Conservation (phyloP, 495 filamentous ascomycete species). For the Talaromyces stipitatus region DNA sequence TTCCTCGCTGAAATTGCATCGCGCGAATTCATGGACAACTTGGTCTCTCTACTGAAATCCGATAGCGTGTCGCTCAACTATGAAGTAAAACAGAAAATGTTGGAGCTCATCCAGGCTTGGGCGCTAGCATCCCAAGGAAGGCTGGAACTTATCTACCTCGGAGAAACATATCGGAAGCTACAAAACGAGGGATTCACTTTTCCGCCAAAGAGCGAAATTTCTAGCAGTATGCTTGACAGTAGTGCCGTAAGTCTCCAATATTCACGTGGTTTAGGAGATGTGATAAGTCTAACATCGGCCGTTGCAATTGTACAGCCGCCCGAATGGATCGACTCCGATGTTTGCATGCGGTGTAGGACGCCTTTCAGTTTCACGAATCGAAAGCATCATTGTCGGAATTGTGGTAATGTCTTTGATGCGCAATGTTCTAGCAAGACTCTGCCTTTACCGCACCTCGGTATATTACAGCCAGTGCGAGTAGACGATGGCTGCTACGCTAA, state of each 20-base stretch:
- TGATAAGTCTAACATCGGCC: not conserved
- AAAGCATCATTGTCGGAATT: slow-evolving; percentile 97
- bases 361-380: slow-evolving; percentile 95
- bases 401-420: slow-evolving; percentile 92
- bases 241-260: slow-evolving; percentile 71
- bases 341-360: slow-evolving; percentile 96
- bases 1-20: slow-evolving; percentile 93
- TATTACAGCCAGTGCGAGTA: slow-evolving; percentile 85
- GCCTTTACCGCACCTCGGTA: slow-evolving; percentile 86
- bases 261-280: not conserved
- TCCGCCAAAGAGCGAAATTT: slow-evolving; percentile 77
- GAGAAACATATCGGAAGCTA: slow-evolving; percentile 74
- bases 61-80: slow-evolving; percentile 69
- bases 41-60: slow-evolving; percentile 80
- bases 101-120: slow-evolving; percentile 92
- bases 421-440: slow-evolving; percentile 86
- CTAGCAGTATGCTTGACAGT: slow-evolving; percentile 93
- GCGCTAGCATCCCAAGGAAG: slow-evolving; percentile 83
- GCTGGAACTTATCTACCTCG: slow-evolving; percentile 74
- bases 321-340: slow-evolving; percentile 96
- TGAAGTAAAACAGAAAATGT: slow-evolving; percentile 80
- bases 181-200: slow-evolving; percentile 83
- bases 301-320: slow-evolving; percentile 56
- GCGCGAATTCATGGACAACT: slow-evolving; percentile 95
- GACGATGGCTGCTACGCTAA: slow-evolving; percentile 93